phyloP scores from a whole-genome alignment of 768 basidiomycete species.

The Lenzites betulinus region DNA sequence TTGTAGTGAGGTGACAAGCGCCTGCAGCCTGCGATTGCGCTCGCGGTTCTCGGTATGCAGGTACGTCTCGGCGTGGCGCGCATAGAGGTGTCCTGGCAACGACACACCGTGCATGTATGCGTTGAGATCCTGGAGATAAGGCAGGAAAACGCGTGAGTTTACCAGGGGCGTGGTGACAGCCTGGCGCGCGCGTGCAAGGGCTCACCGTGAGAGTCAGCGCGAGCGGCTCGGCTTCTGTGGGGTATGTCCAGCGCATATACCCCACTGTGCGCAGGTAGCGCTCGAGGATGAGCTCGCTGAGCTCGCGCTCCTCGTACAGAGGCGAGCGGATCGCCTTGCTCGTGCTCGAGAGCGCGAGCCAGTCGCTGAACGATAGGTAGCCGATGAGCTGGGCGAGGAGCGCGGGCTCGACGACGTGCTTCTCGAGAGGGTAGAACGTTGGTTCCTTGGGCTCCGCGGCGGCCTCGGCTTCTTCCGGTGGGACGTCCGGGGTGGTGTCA shows the following conservation, averaged over 20 bases:
- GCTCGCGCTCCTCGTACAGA: constrained; percentile 48
- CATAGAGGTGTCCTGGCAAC: constrained; percentile 73
- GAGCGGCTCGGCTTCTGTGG: constrained; percentile 52
- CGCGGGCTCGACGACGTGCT: constrained; percentile 54
- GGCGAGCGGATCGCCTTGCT: constrained; percentile 53
- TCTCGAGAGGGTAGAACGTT: constrained; percentile 51
- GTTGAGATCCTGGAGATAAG: constrained; percentile 65
- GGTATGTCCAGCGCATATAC: constrained; percentile 62
- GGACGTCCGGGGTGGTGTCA: not conserved
- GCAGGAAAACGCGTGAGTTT: not conserved
- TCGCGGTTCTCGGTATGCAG: constrained; percentile 48
- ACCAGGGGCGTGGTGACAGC: not conserved
- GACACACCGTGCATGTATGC: constrained; percentile 81
- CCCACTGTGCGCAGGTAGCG: constrained; percentile 71
- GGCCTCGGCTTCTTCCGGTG: not conserved
- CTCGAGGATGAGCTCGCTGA: constrained; percentile 69
- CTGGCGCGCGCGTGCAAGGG: not conserved
- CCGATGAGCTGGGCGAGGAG: constrained; percentile 57
- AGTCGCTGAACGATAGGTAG: constrained; percentile 72
- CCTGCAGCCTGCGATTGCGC: constrained; percentile 41
- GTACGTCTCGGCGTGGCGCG: constrained; percentile 57
- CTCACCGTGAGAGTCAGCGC: constrained; percentile 62
- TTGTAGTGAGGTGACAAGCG: constrained; percentile 51
- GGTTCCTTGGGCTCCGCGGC: constrained; percentile 24
- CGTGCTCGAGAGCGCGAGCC: constrained; percentile 57